Conservation (phyloP, 768 basidiomycete species). For the Leucosporidium creatinivorum region DNA sequence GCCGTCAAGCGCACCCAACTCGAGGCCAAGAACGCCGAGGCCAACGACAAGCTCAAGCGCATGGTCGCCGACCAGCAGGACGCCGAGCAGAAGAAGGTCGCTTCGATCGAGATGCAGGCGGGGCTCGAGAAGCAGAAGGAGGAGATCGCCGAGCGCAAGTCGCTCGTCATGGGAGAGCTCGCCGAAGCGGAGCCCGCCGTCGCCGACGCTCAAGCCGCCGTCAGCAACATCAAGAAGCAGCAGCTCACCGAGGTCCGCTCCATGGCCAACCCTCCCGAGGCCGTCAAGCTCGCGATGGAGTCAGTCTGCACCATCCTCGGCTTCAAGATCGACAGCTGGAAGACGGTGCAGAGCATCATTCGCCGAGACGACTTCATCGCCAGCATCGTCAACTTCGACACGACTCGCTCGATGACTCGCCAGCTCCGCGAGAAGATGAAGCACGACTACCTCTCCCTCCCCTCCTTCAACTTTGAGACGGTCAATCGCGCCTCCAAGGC, state of each 20-base stretch:
- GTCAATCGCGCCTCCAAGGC: constrained; percentile 93
- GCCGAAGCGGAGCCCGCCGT: constrained; percentile 98
- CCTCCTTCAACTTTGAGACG: constrained; percentile 87
- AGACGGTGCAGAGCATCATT: constrained; percentile 88
- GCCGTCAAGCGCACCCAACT: constrained; percentile 89
- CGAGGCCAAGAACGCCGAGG: constrained; percentile 85
- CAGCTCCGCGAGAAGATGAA: constrained; percentile 82
- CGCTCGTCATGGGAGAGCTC: constrained; percentile 86
- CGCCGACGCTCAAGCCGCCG: constrained; percentile 87
- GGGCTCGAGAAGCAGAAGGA: constrained; percentile 86
- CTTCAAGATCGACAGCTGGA: constrained; percentile 95
- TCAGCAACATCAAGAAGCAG: constrained; percentile 89
- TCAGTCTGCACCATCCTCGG: constrained; percentile 94
- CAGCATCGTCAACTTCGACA: constrained; percentile 92
- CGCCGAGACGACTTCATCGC: constrained; percentile 95
- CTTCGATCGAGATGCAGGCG: constrained; percentile 91
- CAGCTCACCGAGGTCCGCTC: constrained; percentile 94
- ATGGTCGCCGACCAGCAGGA: constrained; percentile 99
- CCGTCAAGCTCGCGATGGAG: constrained; percentile 96
- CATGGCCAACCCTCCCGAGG: constrained; percentile 97
- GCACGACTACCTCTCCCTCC: constrained; percentile 80
- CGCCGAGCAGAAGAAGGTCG: constrained; percentile 94
- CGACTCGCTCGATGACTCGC: constrained; percentile 80
- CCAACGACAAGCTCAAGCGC: constrained; percentile 91
- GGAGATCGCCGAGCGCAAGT: constrained; percentile 75